Evolutionary conservation across 2,329 filamentous ascomycete species (phyloP).

Genomic region (Neonectria faginata): DNA sequence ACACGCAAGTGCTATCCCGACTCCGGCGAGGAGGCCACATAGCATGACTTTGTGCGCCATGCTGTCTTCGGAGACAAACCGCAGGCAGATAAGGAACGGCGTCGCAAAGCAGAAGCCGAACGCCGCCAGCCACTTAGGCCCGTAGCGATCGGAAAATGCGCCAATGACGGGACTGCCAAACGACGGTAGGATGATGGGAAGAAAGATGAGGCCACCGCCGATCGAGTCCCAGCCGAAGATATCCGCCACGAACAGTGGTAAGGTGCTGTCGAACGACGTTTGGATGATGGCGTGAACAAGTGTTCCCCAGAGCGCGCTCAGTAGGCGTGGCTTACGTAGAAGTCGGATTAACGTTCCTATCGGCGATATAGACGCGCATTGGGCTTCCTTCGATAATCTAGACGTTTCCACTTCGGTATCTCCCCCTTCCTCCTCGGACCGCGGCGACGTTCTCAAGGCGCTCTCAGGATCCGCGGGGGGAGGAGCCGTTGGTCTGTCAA

Average conservation of each 20-base stretch:
- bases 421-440: neutral
- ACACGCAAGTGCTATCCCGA: constrained; percentile 48
- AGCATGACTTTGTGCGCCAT: constrained; percentile 48
- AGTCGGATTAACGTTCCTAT: constrained; percentile 42
- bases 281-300: constrained; percentile 49
- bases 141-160: constrained; percentile 49
- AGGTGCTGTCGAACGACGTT: constrained; percentile 51
- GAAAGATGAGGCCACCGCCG: constrained; percentile 51
- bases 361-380: constrained; percentile 27
- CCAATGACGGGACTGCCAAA: constrained; percentile 49
- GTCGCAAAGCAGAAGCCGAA: constrained; percentile 49
- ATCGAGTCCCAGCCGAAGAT: constrained; percentile 50
- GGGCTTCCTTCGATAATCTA: constrained; percentile 17
- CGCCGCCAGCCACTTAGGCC: constrained; percentile 50
- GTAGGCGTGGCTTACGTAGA: constrained; percentile 48
- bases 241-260: constrained; percentile 48
- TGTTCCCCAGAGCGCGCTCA: constrained; percentile 51
- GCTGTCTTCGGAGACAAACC: constrained; percentile 49
- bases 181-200: constrained; percentile 49
- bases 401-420: neutral
- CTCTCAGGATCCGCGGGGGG: constrained; percentile 14
- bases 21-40: constrained; percentile 48
- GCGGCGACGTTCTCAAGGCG: neutral
- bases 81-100: constrained; percentile 50
- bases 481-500: constrained; percentile 20